Base-by-base conservation (phyloP, 2,329 filamentous ascomycete species). In the Calonectria montana region DNA sequence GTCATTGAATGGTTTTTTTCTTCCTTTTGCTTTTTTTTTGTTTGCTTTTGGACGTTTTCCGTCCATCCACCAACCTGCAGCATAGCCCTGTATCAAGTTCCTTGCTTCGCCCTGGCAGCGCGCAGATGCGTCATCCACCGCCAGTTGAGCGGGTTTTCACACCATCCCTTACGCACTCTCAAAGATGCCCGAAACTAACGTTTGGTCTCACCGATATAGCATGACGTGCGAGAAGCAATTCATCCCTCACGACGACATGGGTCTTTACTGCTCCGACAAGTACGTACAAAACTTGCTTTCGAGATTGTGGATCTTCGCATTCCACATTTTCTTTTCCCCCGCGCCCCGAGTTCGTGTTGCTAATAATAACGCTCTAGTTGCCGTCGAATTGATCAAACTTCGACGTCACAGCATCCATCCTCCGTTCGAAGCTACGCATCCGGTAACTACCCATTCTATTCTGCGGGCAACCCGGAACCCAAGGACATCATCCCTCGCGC, bases 201-300 rank as follows among this genome's bases (percentile, higher is more conserved):
- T 57, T 71, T 31, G 13, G 66, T 68, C n/a, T 23, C 43, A 53
- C 70, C 67, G 39, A 37, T 68, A 71, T 77, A 92, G 91, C 82
- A 92, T 92, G 90, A 89, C 87, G 12, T 92, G 91, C 81, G 91
- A 92, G 81, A 92, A 92, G 83, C 90, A 92, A 82, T 92, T 92
- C 80, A 82, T 91, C 27, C 87, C 90, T 62, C 84, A 87, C 47
- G 88, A 90, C 78, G 89, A 89, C 76, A 88, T 86, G 73, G 86
- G 87, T 72, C 81, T 92, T 50, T 92, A 92, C 83, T 92, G 91
- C 82, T 92, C 91, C 43, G 90, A 92, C 79, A 83, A 85, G 89
- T 91, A 86, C 83, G 90, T 86, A 70, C 41, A 71, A 75, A 69
- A 70, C 55, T 66, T 59, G 37, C 67, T 59, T 45, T 59, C 55